Conservation (phyloP, 352 stramenopile species). For the Phytophthora vignae region DNA sequence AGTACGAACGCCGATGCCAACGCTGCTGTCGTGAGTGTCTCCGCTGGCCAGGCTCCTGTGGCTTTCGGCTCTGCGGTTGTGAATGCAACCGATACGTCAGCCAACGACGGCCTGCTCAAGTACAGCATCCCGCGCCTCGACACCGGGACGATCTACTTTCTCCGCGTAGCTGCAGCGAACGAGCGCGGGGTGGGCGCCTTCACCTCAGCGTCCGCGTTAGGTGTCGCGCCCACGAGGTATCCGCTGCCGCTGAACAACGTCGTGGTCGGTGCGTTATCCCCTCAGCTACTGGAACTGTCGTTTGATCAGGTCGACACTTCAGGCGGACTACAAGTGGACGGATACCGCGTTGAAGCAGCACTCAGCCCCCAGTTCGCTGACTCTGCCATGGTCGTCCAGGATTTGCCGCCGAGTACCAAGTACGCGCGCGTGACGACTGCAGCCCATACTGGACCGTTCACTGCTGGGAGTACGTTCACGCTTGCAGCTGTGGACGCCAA, state of each 20-base stretch:
- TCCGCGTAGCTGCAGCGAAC: slow-evolving; percentile 85
- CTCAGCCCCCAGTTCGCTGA: slow-evolving; percentile 23
- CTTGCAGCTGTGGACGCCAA: slow-evolving; percentile 55
- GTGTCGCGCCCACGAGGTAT: slow-evolving; percentile 52
- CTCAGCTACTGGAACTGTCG: slow-evolving; percentile 52
- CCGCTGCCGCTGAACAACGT: slow-evolving; percentile 65
- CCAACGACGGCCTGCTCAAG: slow-evolving; percentile 23
- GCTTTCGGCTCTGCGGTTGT: slow-evolving; percentile 52
- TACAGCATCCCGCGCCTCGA: slow-evolving; percentile 69
- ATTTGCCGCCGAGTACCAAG: slow-evolving; percentile 43
- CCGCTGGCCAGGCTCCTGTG: slow-evolving; percentile 41
- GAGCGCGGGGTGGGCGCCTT: slow-evolving; percentile 85
- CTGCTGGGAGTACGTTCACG: slow-evolving; percentile 66
- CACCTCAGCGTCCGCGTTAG: slow-evolving; percentile 15
- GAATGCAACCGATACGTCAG: slow-evolving; percentile 3
- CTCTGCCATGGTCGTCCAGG: slow-evolving; percentile 12
- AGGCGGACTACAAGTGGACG: slow-evolving; percentile 60
- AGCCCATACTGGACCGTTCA: slow-evolving; percentile 74
- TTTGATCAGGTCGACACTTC: slow-evolving; percentile 73
- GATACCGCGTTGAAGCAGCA: slow-evolving; percentile 62
- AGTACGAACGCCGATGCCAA: slow-evolving; percentile 35
- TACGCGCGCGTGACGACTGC: slow-evolving; percentile 76
- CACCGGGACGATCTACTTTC: slow-evolving; percentile 75
- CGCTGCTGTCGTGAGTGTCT: slow-evolving; percentile 30
- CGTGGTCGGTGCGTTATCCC: slow-evolving; percentile 39